A percentile compares a stretch with the other conserved stretches of the same genome.
Conservation (phyloP, 352 stramenopile species). For the Peronospora destructor region DNA sequence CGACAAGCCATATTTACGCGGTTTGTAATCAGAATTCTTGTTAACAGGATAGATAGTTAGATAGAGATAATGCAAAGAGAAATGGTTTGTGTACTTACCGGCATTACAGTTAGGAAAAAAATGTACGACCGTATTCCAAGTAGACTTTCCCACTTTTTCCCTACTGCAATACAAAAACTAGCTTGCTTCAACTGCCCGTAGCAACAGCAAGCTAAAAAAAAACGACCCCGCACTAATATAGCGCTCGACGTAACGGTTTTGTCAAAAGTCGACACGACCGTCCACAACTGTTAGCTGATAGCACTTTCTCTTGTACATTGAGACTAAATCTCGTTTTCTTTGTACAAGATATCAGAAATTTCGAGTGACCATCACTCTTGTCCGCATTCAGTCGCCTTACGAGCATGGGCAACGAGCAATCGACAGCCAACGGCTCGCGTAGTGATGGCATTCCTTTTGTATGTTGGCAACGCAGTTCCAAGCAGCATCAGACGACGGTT, state of each 20-base stretch:
- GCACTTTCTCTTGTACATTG: neutral
- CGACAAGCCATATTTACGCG: constrained; percentile 5
- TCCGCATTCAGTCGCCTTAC: constrained; percentile 5
- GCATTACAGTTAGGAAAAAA: no score
- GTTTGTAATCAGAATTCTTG: neutral
- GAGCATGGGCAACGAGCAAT: constrained; percentile 55
- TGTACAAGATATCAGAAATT: constrained; percentile 7
- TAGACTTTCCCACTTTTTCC: neutral
- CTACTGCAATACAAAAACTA: neutral
- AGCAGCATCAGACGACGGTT: constrained; percentile 7
- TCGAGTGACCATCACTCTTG: constrained; percentile 25
- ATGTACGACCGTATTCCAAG: no score
- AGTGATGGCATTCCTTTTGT: constrained; percentile 69
- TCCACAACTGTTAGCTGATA: neutral
- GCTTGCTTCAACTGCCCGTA: neutral
- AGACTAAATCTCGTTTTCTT: neutral
- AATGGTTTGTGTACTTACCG: no score
- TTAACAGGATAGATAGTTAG: neutral
- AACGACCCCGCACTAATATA: neutral
- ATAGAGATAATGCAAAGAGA: no score
- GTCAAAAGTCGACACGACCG: neutral
- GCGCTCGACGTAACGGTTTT: constrained; percentile 3
- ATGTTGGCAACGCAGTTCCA: constrained; percentile 38
- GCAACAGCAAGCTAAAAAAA: constrained; percentile 4
- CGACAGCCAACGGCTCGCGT: constrained; percentile 24